Percentiles rank a stretch among this genome's conserved stretches.
Evolutionary conservation across 2,329 filamentous ascomycete genomes (phyloP).

Genomic region (Thielaviopsis punctulata): DNA sequence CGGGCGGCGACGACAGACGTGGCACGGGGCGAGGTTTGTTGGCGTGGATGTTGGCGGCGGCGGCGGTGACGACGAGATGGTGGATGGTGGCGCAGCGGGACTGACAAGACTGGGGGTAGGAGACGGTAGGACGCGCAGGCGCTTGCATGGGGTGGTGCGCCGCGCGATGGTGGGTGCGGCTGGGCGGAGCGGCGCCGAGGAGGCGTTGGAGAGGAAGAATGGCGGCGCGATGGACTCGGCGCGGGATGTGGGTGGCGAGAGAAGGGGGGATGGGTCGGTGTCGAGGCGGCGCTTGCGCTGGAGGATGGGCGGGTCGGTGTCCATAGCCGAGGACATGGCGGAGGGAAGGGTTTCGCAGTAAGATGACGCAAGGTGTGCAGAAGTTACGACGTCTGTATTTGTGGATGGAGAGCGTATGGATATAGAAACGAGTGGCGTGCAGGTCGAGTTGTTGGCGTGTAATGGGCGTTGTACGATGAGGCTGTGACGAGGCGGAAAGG

Average conservation of each 20-base stretch:
- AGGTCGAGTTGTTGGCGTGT: too few relatives aligned
- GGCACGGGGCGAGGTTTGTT: slow-evolving; percentile 35
- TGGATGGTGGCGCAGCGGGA: neutral
- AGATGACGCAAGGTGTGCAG: neutral
- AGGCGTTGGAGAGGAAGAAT: too few relatives aligned
- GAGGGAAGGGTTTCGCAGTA: neutral
- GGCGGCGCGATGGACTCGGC: neutral
- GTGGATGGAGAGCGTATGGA: too few relatives aligned
- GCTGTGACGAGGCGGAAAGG: too few relatives aligned
- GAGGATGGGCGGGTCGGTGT: neutral
- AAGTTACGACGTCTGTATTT: too few relatives aligned
- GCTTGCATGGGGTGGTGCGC: slow-evolving; percentile 2
- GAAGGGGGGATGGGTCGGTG: neutral
- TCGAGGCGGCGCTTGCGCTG: slow-evolving; percentile 9
- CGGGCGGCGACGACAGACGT: slow-evolving; percentile 50
- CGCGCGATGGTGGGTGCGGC: neutral
- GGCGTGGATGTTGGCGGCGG: slow-evolving; percentile 13
- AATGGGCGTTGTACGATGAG: too few relatives aligned
- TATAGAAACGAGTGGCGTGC: too few relatives aligned
- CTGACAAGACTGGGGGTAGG: neutral
- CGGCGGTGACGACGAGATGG: neutral
- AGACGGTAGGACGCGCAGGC: neutral
- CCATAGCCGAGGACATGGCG: neutral
- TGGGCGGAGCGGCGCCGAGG: neutral
- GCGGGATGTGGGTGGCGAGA: neutral